Evolutionary conservation across 2,329 filamentous ascomycete species (phyloP).

Genomic region (Madurella mycetomatis): DNA sequence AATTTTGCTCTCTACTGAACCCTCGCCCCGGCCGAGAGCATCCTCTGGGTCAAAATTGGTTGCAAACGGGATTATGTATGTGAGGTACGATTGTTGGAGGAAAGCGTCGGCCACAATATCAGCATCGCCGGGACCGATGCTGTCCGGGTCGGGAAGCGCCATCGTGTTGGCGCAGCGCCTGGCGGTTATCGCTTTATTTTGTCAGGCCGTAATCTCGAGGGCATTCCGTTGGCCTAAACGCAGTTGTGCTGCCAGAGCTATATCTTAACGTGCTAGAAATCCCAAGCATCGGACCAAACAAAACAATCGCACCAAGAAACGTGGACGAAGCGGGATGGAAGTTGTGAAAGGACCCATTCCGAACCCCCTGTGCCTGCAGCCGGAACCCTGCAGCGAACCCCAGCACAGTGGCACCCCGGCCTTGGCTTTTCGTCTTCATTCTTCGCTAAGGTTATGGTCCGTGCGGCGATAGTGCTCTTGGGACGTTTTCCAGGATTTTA

Average conservation of each 20-base stretch:
- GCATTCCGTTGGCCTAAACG: background rate
- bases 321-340: background rate
- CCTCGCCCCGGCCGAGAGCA: conserved; percentile 41
- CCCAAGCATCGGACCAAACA: no score
- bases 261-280: no score
- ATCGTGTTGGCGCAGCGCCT: conserved; percentile 7
- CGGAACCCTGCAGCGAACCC: background rate
- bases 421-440: no score
- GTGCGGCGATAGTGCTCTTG: conserved; percentile 1
- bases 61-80: conserved; percentile 56
- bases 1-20: conserved; percentile 44
- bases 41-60: conserved; percentile 53
- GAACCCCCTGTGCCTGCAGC: background rate
- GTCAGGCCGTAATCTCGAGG: background rate
- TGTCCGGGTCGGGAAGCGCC: conserved; percentile 15
- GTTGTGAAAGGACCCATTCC: background rate
- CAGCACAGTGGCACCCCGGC: no score
- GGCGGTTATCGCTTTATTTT: background rate
- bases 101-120: conserved; percentile 40
- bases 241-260: background rate
- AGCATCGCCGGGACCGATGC: conserved; percentile 26
- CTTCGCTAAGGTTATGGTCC: background rate
- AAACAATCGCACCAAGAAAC: background rate
- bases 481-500: background rate
- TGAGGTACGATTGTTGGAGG: conserved; percentile 54